Evolutionary conservation across 257 asterid genomes (phyloP), one percentile per base, ranked within the genome.

Genomic region (Solanum lycopersicoides): DNA sequence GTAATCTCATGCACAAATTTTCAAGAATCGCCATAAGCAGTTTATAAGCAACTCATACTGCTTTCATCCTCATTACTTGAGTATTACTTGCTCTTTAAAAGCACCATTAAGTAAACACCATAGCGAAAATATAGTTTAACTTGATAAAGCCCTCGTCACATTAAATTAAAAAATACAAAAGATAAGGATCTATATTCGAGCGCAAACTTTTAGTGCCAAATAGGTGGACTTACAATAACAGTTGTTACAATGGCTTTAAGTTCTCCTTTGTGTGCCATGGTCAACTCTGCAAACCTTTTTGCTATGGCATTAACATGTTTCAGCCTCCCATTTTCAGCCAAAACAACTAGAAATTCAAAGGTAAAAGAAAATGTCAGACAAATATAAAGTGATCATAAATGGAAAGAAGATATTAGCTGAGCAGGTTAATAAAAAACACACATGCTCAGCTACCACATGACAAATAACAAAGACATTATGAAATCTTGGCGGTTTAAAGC

Each of bases 221-320:
- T 37, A 21, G 66, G 85, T 47, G 82, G 86, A 93, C 98, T 95
- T 91, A 95, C 98, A 87, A 97, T 95, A 83, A 95, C 98, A 87
- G 98, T 77, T 87, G 98, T 95, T 42, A 97, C 98, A 89, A 76
- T 92, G 86, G 94, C 98, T 90, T 93, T 91, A 86, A 97, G 93
- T 92, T 97, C 98, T 77, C 98, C 98, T 91, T 90, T 93, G 84
- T 93, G 98, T 82, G 98, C 98, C 99, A 96, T 93, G 88, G 95
- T 94, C 86, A 95, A 91, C 93, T 95, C 96, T 23, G 94, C 83
- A 89, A 96, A 96, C 86, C 92, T 88, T 88, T 84, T 91, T 12
- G 87, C 90, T 1, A 95, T 94, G 82, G 91, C 95, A 7, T 92
- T 92, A 23, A 95, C 30, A 65, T 91, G 88, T 88, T 89, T 90